A percentile compares a stretch with the other conserved stretches of the same genome.
phyloP scores from a whole-genome alignment of 2,329 filamentous ascomycete species.

The Dothideomycetes sp. region DNA sequence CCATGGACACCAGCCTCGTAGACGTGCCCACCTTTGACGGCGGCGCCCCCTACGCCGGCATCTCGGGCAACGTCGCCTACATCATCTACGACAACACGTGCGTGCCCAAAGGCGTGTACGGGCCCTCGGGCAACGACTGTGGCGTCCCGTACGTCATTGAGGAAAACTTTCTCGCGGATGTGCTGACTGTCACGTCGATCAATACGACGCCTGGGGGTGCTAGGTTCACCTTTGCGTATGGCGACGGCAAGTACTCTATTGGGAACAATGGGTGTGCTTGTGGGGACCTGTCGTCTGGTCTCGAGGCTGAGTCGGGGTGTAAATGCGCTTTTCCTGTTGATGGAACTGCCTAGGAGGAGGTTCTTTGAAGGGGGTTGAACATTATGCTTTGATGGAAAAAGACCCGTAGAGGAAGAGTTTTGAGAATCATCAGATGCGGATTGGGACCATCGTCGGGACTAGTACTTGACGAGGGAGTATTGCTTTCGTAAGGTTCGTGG shows the following conservation, averaged over 20 bases:
- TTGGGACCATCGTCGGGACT: no score
- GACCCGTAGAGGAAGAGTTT: no score
- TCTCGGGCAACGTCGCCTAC: background rate
- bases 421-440: no score
- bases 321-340: slow-evolving; percentile 1
- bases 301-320: background rate
- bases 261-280: slow-evolving; percentile 1
- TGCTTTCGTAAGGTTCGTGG: no score
- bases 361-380: no score
- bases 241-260: background rate
- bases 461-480: no score
- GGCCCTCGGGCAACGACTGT: background rate
- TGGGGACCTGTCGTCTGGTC: background rate
- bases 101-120: background rate
- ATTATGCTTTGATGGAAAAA: no score
- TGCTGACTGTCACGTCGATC: background rate
- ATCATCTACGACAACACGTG: background rate
- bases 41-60: background rate
- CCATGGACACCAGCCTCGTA: background rate
- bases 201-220: background rate
- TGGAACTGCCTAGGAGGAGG: no score
- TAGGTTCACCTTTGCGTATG: background rate
- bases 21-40: background rate
- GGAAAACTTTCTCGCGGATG: background rate
- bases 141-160: background rate